Percentiles rank a stretch among this genome's conserved stretches.
These are phyloP conservation scores for Starmerella floricola DNA, from an alignment of 805 yeast species.

Conservation along the genomic window DNA sequence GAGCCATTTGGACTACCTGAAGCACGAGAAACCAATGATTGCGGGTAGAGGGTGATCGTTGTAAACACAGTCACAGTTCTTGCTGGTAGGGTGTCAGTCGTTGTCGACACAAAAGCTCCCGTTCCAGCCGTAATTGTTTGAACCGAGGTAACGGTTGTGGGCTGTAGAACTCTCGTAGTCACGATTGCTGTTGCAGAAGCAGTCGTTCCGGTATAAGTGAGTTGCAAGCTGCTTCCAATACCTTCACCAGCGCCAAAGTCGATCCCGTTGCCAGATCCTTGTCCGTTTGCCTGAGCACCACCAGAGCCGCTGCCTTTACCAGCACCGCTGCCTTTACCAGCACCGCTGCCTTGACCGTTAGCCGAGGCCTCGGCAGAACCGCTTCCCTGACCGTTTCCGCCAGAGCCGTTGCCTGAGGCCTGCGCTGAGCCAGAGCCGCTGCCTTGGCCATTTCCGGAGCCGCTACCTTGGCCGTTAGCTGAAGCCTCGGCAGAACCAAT, in stretches of 20 bases:
- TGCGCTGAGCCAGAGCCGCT: too few relatives aligned
- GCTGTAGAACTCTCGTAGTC: neutral
- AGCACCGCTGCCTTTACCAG: neutral
- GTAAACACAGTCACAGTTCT: neutral
- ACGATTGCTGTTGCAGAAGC: neutral
- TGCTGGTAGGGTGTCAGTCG: neutral
- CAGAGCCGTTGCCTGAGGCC: too few relatives aligned
- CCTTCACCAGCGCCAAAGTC: neutral
- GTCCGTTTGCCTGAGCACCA: neutral
- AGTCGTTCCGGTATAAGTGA: neutral
- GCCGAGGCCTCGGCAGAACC: neutral
- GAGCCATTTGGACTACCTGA: too few relatives aligned
- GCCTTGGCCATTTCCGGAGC: too few relatives aligned
- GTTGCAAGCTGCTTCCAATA: neutral
- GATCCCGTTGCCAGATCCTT: neutral
- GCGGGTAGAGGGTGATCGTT: neutral
- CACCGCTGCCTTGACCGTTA: neutral
- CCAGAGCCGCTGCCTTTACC: constrained; percentile 1
- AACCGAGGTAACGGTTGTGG: too few relatives aligned
- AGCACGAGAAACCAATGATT: too few relatives aligned
- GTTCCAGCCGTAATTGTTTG: neutral
- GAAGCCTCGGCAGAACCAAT: too few relatives aligned
- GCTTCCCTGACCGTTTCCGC: too few relatives aligned
- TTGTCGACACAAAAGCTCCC: neutral
- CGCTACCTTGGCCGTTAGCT: too few relatives aligned